Evolutionary conservation across 2,329 filamentous ascomycete species (phyloP), one percentile per base, ranked within the genome.

Genomic region (Xylariaceae sp.): DNA sequence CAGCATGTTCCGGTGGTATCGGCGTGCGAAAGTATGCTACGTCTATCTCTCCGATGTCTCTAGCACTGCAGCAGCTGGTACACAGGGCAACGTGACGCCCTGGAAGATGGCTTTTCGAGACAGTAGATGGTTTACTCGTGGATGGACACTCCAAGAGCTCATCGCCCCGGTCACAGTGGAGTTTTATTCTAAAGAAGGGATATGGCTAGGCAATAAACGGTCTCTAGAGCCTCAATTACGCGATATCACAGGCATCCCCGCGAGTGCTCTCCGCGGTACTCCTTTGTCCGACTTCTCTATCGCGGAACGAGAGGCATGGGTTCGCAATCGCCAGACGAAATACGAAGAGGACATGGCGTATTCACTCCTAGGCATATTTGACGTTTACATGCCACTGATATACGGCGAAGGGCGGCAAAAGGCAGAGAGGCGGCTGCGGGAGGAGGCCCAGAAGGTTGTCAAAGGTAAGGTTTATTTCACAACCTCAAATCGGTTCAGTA

Each of bases 1-100:
- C 14, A 36, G 21, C 23, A 65, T 65, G 55, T 65, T 63, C 23
- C 50, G 52, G 6, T 64, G 56, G 52, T 65, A 65, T 40, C 33
- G 28, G 9, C 33, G 59, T 45, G 45, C 55, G 12, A 46, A 28
- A 21, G 29, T 4, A 51, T 65, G 56, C 46, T 65, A 64, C 43
- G 63, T 64, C n/a, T 65, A 65, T 51, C 34, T 65, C 6, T 49
- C 46, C 5, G 53, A 65, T 24, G 54, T 65, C 17, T 64, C 54
- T 5, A 19, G 6, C 29, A 21, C n/a, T 12, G n/a, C 17, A 16
- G 28, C 46, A n/a, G 14, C 9, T 24, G 31, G 31, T 17, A 12
- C 26, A 23, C n/a, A 47, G 9, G 43, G 41, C 16, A n/a, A 17
- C 29, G 37, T 14, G 17, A 29, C 44, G 4, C n/a, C 16, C 7